Evolutionary conservation across 225 moss, liverwort and hornwort species (phyloP), one percentile per base, ranked within the genome.

Genomic region (Pseudisothecium myosuroides): DNA sequence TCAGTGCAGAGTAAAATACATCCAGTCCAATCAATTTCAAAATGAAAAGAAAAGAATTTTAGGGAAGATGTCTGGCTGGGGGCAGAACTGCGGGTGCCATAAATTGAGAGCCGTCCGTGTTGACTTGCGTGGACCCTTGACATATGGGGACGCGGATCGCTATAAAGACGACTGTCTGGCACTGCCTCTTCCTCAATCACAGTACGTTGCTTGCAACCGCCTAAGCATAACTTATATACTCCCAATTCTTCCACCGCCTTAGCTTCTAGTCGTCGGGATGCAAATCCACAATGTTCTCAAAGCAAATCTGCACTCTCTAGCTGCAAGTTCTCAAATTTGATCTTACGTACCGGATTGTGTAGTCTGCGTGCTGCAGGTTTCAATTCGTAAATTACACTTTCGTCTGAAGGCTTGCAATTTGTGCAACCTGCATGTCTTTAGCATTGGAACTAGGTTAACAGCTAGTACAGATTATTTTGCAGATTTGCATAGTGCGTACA

Each of bases 71-170:
- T 41, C 59, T 80, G 78, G 17, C 36, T 37, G 50, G 20, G 14
- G 8, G 14, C 76, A 76, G 80, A 81, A 21, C n/a, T n/a, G 82
- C 34, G 5, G 64, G 36, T 64, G 63, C 23, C 76, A 86, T 86
- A 56, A 87, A 73, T 69, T 69, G 71, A 18, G 17, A 7, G 88
- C 81, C 68, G 61, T 64, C 87, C 76, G 86, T 76, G 91, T 91
- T 89, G 91, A 91, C 91, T 83, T 89, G 64, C n/a, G 36, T 79
- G 50, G 89, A 87, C 87, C 73, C 87, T 89, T 83, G 78, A 83
- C 83, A 80, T 18, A 56, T 49, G 27, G 34, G 72, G 39, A 58
- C 83, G 86, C 83, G 59, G 86, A 91, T 83, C 78, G 86, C 20
- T 79, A 89, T 91, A 83, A 87, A 89, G 88, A 64, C 64, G 16